Base-by-base conservation (phyloP, 1,284 basidiomycete species). In the Ceratobasidium sp. region DNA sequence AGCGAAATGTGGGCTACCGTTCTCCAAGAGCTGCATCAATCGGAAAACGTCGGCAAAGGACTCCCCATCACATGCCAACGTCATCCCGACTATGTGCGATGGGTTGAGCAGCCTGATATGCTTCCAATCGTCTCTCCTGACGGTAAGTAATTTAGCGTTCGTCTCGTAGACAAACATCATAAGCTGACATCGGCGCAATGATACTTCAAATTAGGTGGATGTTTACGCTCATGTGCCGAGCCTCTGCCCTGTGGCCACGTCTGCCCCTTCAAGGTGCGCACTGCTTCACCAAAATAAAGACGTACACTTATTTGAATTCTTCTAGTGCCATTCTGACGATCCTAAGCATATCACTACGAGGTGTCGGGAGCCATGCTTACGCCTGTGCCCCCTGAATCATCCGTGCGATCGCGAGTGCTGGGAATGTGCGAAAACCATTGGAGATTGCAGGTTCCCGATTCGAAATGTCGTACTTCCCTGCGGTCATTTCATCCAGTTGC, bases 271-370 rank as follows among this genome's bases (percentile, higher is more conserved):
- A 90, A 90, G 86, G 91, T 90, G 83, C n/a, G 77, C 26, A 2
- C 4, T 33, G 15, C 6, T 15, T 61, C 6, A 3, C 13, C 59
- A 15, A 3, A 7, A 61, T 61, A 15, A 17, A 61, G 13, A 17
- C 13, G 15, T 20, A 1, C 20, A 23, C 17, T 12, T 42, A 9
- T n/a, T 26, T 13, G 57, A 13, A 56, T n/a, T 44, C 12, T 54
- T 52, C 15, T 69, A 93, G 90, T 94, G 93, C 79, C 93, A 94
- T 81, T 87, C 89, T 0, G 91, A 92, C 77, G 90, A 91, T 79
- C 86, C 86, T 0, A 85, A 87, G 10, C 92, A 93, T 80, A 70
- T 87, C 9, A 80, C 85, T 0, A 86, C 91, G 0, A 81, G 82
- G 20, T 94, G 92, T 80, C 83, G 83, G 13, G 85, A 90, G 78